Evolutionary conservation across 192 early-diverging fungal genomes (phyloP), one percentile per base, ranked within the genome.

Genomic region (Rhizoclosmatium globosum): DNA sequence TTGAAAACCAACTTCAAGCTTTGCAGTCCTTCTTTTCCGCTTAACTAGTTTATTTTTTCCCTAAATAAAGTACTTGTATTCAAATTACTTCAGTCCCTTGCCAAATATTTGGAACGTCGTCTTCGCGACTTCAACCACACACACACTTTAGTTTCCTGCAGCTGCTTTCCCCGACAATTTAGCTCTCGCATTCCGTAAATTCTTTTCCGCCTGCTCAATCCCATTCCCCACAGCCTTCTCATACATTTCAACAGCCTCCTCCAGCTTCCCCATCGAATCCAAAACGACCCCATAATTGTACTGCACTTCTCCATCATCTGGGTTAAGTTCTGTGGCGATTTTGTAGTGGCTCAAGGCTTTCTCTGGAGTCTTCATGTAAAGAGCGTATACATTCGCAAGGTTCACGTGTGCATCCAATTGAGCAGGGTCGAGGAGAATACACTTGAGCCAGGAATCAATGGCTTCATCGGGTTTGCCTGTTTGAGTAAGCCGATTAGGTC

Each of bases 351-450:
- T 68, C 3, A 93, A 65, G 0, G 92, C 90, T 60, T 64, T 76
- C 6, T 77, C 61, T 7, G 76, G 41, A 57, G 92, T 85, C 47
- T 84, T 85, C 23, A 91, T 74, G 45, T 86, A 80, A 13, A 85
- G 47, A 9, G 85, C 83, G 68, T 90, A 87, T 7, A 87, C 79
- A 48, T 92, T 92, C 6, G 91, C 93, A 47, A 92, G 71, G 75
- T 93, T 94, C 68, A 92, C 91, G 68, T 92, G 91, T 2, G 89
- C 92, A 77, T 94, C 93, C 0, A 88, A 80, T 15, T 86, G 81
- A 44, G 74, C 68, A 0, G 90, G 87, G n/a, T 85, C 83, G 21
- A 91, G 62, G 13, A 82, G 81, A 3, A 94, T 43, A 1, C 92
- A 90, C 21, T 84, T 62, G 43, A 87, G 61, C 89, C 92, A 94